Evolutionary conservation across 441 rosid species (phyloP), one percentile per base, ranked within the genome.

Genomic region (Erodium trifolium): DNA sequence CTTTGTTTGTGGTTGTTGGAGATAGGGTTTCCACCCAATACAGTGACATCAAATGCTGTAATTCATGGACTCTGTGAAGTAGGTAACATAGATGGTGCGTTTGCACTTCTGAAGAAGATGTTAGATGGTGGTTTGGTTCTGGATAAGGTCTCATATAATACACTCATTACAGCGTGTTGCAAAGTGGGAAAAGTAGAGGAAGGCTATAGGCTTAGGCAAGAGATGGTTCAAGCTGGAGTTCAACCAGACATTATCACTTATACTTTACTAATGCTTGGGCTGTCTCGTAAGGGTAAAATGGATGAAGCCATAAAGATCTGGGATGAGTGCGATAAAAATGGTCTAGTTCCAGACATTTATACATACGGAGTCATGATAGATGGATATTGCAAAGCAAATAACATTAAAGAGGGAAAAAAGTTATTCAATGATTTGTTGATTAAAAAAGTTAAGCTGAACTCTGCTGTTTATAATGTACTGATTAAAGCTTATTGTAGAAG

Each of bases 61-160:
- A 84, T 91, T 78, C 76, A 83, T 81, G 90, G 97, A 59, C 85
- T 89, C 29, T 86, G 85, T 79, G 78, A 82, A 80, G 86, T 83
- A 63, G 89, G 87, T 65, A 79, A 80, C 74, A 66, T 77, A 55
- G 78, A 79, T 65, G 92, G 80, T 71, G 89, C 88, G 67, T 71
- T 67, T 71, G 78, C 80, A 74, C 71, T 86, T 77, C 77, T 86
- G 12, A 72, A 81, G 76, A 83, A 79, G 76, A 85, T 91, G 81
- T 69, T 81, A 63, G 70, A 65, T 13, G 83, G 82, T 77, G 81
- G 83, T 53, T 78, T 85, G 72, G 78, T 70, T 59, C 73, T 84
- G 82, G 93, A 89, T 82, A 79, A 13, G 37, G 59, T 78, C 70
- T 81, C 93, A 57, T 91, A 84, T 76, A 87, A 89, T 82, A 81